phyloP scores from a whole-genome alignment of 495 filamentous ascomycete genomes.

The Neurospora africana region DNA sequence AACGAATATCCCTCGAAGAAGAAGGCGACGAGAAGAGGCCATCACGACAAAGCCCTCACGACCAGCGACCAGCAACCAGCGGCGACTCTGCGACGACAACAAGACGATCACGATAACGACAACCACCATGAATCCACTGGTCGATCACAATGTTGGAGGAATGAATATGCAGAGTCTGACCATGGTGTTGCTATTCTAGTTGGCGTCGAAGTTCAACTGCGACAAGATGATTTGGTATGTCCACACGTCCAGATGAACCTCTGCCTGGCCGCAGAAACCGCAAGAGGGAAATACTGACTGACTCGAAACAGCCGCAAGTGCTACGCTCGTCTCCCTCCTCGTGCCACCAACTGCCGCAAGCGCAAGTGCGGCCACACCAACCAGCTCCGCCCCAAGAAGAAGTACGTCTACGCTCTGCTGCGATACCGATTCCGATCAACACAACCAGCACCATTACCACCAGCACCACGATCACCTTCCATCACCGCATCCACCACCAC shows the following conservation, averaged over 20 bases:
- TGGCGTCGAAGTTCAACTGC: conserved; percentile 99
- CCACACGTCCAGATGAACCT: not conserved
- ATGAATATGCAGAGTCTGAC: not conserved
- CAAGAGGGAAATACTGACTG: not conserved
- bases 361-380: conserved; percentile 99
- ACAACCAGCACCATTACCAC: not conserved
- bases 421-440: not conserved
- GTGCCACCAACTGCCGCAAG: conserved; percentile 99
- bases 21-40: not conserved
- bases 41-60: not conserved
- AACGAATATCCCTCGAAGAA: not conserved
- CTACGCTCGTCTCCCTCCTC: conserved; percentile 95
- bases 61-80: not conserved
- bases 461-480: not conserved
- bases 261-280: not conserved
- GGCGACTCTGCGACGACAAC: not conserved
- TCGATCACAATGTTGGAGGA: not conserved
- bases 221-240: conserved; percentile 88
- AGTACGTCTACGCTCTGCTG: conserved; percentile 30
- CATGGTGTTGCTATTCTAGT: not conserved
- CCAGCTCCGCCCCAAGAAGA: conserved; percentile 99
- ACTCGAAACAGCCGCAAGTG: conserved; percentile 64
- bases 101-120: not conserved
- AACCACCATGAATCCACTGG: not conserved
- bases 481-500: not conserved